Evolutionary conservation across 306 rosid species (phyloP), one percentile per base, ranked within the genome.

Genomic region (Begonia loranthoides): DNA sequence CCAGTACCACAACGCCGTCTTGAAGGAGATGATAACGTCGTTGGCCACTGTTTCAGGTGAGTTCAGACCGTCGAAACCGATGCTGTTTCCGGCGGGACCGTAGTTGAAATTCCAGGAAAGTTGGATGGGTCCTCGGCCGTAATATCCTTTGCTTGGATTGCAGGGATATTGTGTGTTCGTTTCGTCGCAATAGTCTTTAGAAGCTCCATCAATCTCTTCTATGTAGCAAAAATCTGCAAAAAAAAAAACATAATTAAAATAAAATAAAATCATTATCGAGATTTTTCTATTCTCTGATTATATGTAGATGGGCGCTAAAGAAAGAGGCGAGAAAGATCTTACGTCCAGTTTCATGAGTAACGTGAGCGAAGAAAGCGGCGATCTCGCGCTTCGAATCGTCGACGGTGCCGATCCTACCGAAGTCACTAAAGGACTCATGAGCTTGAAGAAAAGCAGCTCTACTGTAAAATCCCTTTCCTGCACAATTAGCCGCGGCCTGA

Each of bases 1-100:
- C 95, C 95, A 89, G 15, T 75, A 89, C 97, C 97, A 89, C 43
- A 89, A 55, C 2, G 79, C 97, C 0, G 95, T 77, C 79, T 84
- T 79, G 62, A 89, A 89, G 3, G 95, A 52, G 50, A 89, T 66
- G 0, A 76, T 17, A 0, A 79, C 60, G 52, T 82, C 79, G 19
- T 64, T 75, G 9, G 83, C 90, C n/a, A 82, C 93, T 0, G 77
- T 79, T 58, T 89, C 90, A 0, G 97, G 95, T 0, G 74, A 51
- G 50, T 82, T 82, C 12, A 89, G 33, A 4, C 93, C 93, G 15
- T 89, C 95, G 5, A 84, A 84, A 1, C 68, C 72, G 0, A 55
- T 79, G 70, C 33, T 55, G 7, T 77, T n/a, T 28, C 97, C 93
- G 0, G 89, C 87, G 0, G 87, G 81, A 2, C 95, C 93, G 2